Conservation (phyloP, 208 protist genomes). For the Balamuthia mandrillaris region DNA sequence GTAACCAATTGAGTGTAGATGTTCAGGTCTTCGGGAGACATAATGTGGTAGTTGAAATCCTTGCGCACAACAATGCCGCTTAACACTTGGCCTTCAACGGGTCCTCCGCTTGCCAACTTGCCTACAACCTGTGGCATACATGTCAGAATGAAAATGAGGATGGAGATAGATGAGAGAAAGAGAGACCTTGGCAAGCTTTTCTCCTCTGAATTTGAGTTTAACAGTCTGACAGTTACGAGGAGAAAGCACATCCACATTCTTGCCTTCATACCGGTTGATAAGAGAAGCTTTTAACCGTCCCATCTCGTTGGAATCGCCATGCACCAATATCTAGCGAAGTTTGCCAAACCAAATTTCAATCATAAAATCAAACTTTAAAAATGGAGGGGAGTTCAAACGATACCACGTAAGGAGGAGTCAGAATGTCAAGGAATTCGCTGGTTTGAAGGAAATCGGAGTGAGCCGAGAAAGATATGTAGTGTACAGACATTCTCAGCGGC, state of each 20-base stretch:
- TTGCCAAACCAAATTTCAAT: constrained; percentile 73
- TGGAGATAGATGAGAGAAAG: background rate
- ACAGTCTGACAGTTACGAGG: constrained; percentile 89
- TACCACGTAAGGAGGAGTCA: constrained; percentile 62
- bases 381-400: constrained; percentile 10
- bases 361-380: constrained; percentile 77
- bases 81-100: constrained; percentile 2
- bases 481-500: constrained; percentile 85
- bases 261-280: constrained; percentile 66
- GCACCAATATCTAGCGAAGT: constrained; percentile 89
- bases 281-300: constrained; percentile 86
- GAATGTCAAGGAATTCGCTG: constrained; percentile 61
- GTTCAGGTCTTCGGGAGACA: constrained; percentile 41
- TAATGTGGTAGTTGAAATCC: constrained; percentile 57
- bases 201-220: constrained; percentile 85
- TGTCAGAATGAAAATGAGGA: background rate
- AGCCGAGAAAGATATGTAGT: constrained; percentile 94
- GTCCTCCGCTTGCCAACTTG: constrained; percentile 28
- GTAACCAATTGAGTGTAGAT: constrained; percentile 41
- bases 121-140: background rate
- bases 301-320: constrained; percentile 92
- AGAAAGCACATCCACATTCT: constrained; percentile 79
- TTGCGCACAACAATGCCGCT: constrained; percentile 40
- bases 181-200: constrained; percentile 82
- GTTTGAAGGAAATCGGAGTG: constrained; percentile 91